Conservation (phyloP, 345 rosid genomes). For the Bruguiera gymnorhiza region DNA sequence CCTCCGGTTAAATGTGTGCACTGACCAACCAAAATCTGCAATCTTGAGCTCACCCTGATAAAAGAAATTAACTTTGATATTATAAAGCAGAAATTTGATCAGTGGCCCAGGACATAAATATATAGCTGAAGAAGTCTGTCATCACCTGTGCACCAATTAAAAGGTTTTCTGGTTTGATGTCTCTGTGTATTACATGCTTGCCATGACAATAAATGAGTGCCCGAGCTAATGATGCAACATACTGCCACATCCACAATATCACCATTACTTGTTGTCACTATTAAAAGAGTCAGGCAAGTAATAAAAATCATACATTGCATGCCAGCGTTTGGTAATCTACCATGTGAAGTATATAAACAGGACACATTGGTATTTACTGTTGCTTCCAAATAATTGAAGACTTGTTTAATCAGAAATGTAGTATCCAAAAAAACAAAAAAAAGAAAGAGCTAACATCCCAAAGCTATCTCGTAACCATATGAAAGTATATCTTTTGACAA, state of each 20-base stretch:
- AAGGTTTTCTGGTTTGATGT: slow-evolving; percentile 94
- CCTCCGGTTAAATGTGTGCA: slow-evolving; percentile 95
- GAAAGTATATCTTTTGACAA: neutral
- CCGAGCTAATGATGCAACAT: slow-evolving; percentile 93
- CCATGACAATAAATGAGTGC: slow-evolving; percentile 99
- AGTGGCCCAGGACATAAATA: slow-evolving; percentile 1
- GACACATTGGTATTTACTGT: neutral
- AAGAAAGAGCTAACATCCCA: neutral
- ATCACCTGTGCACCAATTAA: slow-evolving; percentile 81
- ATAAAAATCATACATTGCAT: too few relatives aligned
- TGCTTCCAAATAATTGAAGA: neutral
- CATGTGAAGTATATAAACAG: neutral
- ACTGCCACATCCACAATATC: slow-evolving; percentile 40
- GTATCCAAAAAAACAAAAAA: neutral
- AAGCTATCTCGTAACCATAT: neutral
- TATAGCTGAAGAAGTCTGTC: neutral
- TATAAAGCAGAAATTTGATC: slow-evolving; percentile 13
- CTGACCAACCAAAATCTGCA: slow-evolving; percentile 99
- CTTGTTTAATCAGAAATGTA: neutral
- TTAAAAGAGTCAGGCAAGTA: too few relatives aligned
- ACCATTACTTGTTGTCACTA: neutral
- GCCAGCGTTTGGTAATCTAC: neutral
- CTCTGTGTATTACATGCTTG: slow-evolving; percentile 96
- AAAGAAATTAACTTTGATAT: slow-evolving; percentile 6
- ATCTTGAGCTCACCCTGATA: slow-evolving; percentile 96